These are phyloP conservation scores for Wickerhamiella qilinensis DNA, from an alignment of 805 yeast genomes.

Conservation along the genomic window DNA sequence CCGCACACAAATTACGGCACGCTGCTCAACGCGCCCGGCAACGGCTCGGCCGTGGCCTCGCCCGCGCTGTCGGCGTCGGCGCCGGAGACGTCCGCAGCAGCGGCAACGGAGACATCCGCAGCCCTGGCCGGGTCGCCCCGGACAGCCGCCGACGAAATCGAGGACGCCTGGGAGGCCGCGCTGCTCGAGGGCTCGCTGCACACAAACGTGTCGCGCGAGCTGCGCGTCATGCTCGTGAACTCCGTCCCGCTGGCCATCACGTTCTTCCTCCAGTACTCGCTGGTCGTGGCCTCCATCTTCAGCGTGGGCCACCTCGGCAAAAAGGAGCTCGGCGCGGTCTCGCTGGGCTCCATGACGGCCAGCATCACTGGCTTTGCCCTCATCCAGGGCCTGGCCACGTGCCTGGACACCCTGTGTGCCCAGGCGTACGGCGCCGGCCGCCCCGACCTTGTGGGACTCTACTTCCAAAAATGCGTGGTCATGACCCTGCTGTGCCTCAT, in stretches of 20 bases:
- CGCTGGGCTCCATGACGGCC: slow-evolving; percentile 70
- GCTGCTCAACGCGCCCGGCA: neutral
- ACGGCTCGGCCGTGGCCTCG: no score
- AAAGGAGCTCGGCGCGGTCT: slow-evolving; percentile 65
- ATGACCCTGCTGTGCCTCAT: slow-evolving; percentile 38
- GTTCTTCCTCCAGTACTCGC: slow-evolving; percentile 52
- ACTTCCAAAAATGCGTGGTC: slow-evolving; percentile 54
- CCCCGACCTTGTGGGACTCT: slow-evolving; percentile 50
- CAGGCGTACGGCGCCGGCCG: slow-evolving; percentile 76
- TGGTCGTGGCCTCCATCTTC: slow-evolving; percentile 62
- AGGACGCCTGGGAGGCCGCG: slow-evolving; percentile 19
- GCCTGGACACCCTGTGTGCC: slow-evolving; percentile 68
- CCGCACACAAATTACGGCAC: neutral
- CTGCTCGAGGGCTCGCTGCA: slow-evolving; percentile 16
- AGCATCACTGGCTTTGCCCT: slow-evolving; percentile 60
- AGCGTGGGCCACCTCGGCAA: slow-evolving; percentile 77
- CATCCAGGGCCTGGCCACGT: slow-evolving; percentile 70
- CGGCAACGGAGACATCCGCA: no score
- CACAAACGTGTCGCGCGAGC: slow-evolving; percentile 17
- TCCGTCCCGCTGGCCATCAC: slow-evolving; percentile 48
- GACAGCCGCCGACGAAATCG: slow-evolving; percentile 8
- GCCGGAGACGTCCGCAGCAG: neutral
- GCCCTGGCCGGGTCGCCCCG: neutral
- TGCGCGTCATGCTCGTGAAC: slow-evolving; percentile 15
- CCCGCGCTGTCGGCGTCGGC: no score